Evolutionary conservation across 2,329 filamentous ascomycete genomes (phyloP).

Genomic region (Fusarium hostae): DNA sequence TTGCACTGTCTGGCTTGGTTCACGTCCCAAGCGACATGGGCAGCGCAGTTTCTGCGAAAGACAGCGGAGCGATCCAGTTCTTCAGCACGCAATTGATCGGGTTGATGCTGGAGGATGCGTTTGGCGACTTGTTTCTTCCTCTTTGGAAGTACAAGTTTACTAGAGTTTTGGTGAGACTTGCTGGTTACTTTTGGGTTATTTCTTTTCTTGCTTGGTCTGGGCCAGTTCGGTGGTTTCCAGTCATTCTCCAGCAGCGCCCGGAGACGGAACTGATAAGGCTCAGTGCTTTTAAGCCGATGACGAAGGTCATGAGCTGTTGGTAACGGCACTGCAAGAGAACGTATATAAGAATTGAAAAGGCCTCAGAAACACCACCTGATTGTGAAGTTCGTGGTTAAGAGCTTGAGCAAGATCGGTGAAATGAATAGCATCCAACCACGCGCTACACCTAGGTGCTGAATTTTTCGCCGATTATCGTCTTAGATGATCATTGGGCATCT

Average conservation of each 20-base stretch:
- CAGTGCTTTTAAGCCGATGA: constrained; percentile 24
- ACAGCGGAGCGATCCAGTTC: constrained; percentile 34
- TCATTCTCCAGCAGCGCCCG: constrained; percentile 24
- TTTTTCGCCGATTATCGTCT: neutral
- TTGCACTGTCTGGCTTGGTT: constrained; percentile 27
- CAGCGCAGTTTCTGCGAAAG: constrained; percentile 20
- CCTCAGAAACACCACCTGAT: neutral
- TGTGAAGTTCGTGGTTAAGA: neutral
- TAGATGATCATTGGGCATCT: neutral
- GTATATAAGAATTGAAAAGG: neutral
- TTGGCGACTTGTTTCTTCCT: constrained; percentile 24
- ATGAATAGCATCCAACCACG: neutral
- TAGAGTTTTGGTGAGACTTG: neutral
- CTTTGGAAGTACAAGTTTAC: constrained; percentile 22
- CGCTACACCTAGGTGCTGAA: neutral
- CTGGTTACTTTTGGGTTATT: constrained; percentile 37
- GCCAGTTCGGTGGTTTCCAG: constrained; percentile 36
- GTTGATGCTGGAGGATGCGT: constrained; percentile 28
- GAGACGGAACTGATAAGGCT: constrained; percentile 27
- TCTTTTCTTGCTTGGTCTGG: constrained; percentile 38
- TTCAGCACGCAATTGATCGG: constrained; percentile 31
- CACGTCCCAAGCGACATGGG: constrained; percentile 36
- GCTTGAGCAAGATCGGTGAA: neutral
- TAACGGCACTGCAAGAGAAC: neutral
- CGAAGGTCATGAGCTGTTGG: constrained; percentile 1